phyloP scores from a whole-genome alignment of 768 basidiomycete genomes.

The Termitomyces titanicus region DNA sequence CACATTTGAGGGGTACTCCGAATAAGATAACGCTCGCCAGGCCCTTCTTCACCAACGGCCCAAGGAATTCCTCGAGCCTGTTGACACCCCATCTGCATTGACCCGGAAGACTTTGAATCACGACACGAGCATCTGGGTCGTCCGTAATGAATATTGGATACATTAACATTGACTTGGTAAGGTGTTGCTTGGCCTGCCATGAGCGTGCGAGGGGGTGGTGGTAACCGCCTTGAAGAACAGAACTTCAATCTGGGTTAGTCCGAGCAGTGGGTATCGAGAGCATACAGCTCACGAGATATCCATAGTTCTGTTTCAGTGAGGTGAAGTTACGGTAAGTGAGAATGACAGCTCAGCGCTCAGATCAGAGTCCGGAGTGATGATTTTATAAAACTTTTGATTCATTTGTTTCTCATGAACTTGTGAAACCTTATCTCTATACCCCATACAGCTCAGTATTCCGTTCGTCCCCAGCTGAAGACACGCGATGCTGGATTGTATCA shows the following conservation, averaged over 20 bases:
- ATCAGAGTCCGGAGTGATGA: background rate
- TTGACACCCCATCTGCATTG: conserved; percentile 97
- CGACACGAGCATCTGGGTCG: conserved; percentile 79
- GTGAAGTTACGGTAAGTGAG: background rate
- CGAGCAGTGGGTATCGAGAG: background rate
- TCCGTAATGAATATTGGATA: conserved; percentile 99
- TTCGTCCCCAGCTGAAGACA: too few species aligned
- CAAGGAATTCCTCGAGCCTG: conserved; percentile 81
- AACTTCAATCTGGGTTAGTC: conserved; percentile 38
- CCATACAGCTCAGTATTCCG: too few species aligned
- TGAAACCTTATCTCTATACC: too few species aligned
- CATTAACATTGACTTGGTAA: conserved; percentile 95
- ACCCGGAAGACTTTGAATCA: conserved; percentile 76
- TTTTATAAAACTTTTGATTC: too few species aligned
- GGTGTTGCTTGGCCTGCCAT: conserved; percentile 79
- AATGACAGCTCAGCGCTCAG: background rate
- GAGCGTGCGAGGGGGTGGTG: conserved; percentile 84
- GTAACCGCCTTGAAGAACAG: conserved; percentile 90
- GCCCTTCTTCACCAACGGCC: conserved; percentile 86
- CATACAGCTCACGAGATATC: conserved; percentile 40
- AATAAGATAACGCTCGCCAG: conserved; percentile 91
- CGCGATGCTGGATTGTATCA: too few species aligned
- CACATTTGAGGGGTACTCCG: conserved; percentile 80
- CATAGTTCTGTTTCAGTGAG: conserved; percentile 20
- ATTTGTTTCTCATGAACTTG: background rate